Percentiles rank a stretch among this genome's conserved stretches.
Conservation (phyloP, 2,329 filamentous ascomycete species). For the Elsinoe arachidis region DNA sequence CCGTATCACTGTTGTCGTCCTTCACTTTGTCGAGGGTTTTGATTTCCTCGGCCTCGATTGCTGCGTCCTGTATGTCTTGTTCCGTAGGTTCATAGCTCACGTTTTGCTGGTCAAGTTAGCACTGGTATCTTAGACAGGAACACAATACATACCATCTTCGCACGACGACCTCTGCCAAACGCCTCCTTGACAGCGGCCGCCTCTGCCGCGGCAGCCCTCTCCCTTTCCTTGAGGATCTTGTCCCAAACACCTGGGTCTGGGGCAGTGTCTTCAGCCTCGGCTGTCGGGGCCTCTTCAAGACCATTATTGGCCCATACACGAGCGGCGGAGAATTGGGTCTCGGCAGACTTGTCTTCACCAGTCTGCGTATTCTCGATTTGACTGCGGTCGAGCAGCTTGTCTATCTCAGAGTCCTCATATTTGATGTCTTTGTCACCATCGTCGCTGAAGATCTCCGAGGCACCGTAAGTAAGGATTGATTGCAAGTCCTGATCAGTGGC, state of each 20-base stretch:
- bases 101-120: slow-evolving; percentile 23
- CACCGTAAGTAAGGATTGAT: slow-evolving; percentile 79
- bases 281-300: slow-evolving; percentile 54
- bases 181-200: slow-evolving; percentile 59
- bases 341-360: slow-evolving; percentile 56
- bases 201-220: slow-evolving; percentile 66
- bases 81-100: slow-evolving; percentile 40
- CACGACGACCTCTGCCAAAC: slow-evolving; percentile 77
- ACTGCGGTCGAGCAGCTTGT: slow-evolving; percentile 81
- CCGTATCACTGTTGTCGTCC: slow-evolving; percentile 37
- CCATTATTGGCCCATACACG: slow-evolving; percentile 83
- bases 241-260: slow-evolving; percentile 75
- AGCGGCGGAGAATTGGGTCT: slow-evolving; percentile 81
- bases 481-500: slow-evolving; percentile 72
- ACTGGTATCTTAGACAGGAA: not conserved
- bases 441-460: slow-evolving; percentile 75
- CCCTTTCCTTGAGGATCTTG: slow-evolving; percentile 74
- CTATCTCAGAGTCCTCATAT: slow-evolving; percentile 76
- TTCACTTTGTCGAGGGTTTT: slow-evolving; percentile 21
- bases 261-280: slow-evolving; percentile 37
- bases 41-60: not conserved
- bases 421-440: slow-evolving; percentile 63
- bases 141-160: slow-evolving; percentile 32
- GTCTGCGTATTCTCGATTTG: slow-evolving; percentile 64
- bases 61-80: slow-evolving; percentile 17